Evolutionary conservation across 179 eudicot species (phyloP), one percentile per base, ranked within the genome.

Genomic region (Nepenthes alata): DNA sequence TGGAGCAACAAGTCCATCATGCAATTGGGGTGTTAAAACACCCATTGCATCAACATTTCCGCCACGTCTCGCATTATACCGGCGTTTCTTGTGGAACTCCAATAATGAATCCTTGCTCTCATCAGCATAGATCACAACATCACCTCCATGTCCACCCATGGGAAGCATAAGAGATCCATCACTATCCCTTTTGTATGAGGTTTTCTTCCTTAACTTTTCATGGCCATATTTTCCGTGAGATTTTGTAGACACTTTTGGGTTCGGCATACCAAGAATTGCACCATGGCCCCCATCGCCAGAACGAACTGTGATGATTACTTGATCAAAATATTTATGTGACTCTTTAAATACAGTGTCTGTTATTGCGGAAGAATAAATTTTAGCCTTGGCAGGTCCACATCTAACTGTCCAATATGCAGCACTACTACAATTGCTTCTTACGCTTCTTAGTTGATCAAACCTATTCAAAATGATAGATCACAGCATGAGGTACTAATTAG

Each of bases 271-370:
- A 47, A 91, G 86, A 56, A 83, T 53, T 12, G 96, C 69, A 47
- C 98, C 98, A 74, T 91, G 98, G 45, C 98, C 98, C 66, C 98
- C 96, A 74, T 91, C 96, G 57, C 98, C 98, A 58, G 96, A 76
- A 35, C 96, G 95, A 57, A 91, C 98, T 4, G 86, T 84, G 54
- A 91, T 80, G 53, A 77, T 69, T 13, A 74, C 98, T 57, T 91
- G 88, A 70, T 91, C 98, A 64, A 91, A 91, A 78, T 91, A 91
- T 61, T 91, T 91, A 68, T 91, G 96, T 34, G 87, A 86, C 76
- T 91, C 98, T 63, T 70, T 82, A 35, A 67, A 55, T 37, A 81
- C 38, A 49, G 63, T 63, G 5, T 89, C 89, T 53, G 76, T 61
- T 50, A 67, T 61, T 34, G 80, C 71, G 52, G 85, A 65, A 57